Base-by-base conservation (phyloP, 164 flowering plant species). In the Umbilicus rupestris region DNA sequence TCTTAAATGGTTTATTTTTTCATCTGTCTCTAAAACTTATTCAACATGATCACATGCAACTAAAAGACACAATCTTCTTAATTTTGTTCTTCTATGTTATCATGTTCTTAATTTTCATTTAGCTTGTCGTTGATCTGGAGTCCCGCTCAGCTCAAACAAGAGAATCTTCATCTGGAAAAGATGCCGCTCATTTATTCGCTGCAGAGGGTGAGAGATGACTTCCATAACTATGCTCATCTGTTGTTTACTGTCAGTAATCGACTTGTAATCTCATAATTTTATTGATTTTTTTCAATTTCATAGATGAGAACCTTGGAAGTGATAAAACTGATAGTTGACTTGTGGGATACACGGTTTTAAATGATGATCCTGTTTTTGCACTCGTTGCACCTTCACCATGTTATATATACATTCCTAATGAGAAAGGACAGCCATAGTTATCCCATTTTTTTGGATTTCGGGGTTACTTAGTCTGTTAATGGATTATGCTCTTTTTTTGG, bases 101-200 rank as follows among this genome's bases (percentile, higher is more conserved):
- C 1, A 7, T 55, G 17, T 62, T 29, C 29, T 35, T 33, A 3
- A 20, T 73, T 70, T 75, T 66, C 16, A 28, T 24, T 65, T 74
- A 90, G 96, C 76, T 92, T 68, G 73, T 84, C 70, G 77, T 69
- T 68, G 82, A 81, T 57, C 67, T 92, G 84, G 92, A 83, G 68
- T 73, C 87, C 57, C 65, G 77, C 72, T 80, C 90, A 20, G 63
- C 73, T 41, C 67, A 65, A 58, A 68, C 73, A 65, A 80, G 70
- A 60, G 76, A 78, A 58, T 69, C 66, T 42, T 35, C 24, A 47
- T 70, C 70, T 33, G 72, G 65, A 35, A 44, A 46, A 42, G 77
- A 68, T 74, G 69, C 24, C 16, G 62, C 67, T 15, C 55, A 65
- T 72, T 66, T 69, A 42, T 55, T 75, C 33, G 57, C 1, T 35